Evolutionary conservation across 225 moss, liverwort and hornwort species (phyloP).

Genomic region (Takakia lepidozioides): DNA sequence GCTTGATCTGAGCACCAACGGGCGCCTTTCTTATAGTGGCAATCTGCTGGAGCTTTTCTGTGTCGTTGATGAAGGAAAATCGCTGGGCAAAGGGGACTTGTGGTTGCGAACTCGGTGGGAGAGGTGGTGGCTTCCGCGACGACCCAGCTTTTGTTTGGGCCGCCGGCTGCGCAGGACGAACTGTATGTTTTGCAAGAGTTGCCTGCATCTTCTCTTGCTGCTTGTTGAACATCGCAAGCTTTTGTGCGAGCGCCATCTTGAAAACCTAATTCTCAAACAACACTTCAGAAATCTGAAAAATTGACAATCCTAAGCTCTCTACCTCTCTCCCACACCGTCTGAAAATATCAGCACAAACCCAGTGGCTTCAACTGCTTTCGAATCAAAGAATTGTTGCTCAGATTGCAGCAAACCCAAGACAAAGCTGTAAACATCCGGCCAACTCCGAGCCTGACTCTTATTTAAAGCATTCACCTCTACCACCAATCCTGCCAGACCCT

Average conservation of each 20-base stretch:
- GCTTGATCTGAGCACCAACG: slow-evolving; percentile 79
- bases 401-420: too few relatives aligned
- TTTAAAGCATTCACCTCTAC: too few relatives aligned
- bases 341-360: too few relatives aligned
- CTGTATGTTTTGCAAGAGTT: slow-evolving; percentile 50
- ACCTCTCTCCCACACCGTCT: too few relatives aligned
- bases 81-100: slow-evolving; percentile 66
- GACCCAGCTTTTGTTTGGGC: slow-evolving; percentile 11
- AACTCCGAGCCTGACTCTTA: too few relatives aligned
- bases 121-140: slow-evolving; percentile 50
- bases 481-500: too few relatives aligned
- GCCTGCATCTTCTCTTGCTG: slow-evolving; percentile 91
- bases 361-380: too few relatives aligned
- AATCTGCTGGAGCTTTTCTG: slow-evolving; percentile 82
- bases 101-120: slow-evolving; percentile 42
- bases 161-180: slow-evolving; percentile 16
- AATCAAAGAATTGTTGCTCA: too few relatives aligned
- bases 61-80: slow-evolving; percentile 73
- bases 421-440: too few relatives aligned
- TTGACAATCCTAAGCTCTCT: too few relatives aligned
- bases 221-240: slow-evolving; percentile 75
- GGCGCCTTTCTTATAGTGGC: slow-evolving; percentile 73
- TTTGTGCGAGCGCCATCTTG: slow-evolving; percentile 86
- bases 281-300: too few relatives aligned
- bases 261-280: too few relatives aligned